Conservation (phyloP, 768 basidiomycete species). For the Leccinellum albellum region DNA sequence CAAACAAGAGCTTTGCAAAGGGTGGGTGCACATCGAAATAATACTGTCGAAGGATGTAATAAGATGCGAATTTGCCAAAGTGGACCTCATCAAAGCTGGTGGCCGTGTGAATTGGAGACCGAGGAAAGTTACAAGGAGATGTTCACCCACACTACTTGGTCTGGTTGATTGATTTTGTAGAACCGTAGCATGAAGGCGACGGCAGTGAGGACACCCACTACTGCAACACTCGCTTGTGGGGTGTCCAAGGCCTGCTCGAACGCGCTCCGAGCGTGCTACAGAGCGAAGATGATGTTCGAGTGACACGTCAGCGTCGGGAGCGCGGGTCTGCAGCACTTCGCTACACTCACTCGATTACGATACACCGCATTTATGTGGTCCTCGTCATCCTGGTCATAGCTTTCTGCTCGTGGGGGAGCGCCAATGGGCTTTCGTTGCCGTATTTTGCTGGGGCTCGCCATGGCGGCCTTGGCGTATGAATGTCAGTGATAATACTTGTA, state of each 20-base stretch:
- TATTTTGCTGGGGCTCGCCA: conserved; percentile 32
- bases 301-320: conserved; percentile 11
- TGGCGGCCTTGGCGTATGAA: conserved; percentile 14
- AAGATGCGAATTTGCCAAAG: conserved; percentile 96
- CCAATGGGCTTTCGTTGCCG: conserved; percentile 26
- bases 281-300: conserved; percentile 19
- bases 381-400: conserved; percentile 42
- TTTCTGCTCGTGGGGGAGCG: conserved; percentile 16
- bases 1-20: conserved; percentile 92
- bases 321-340: not conserved
- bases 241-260: conserved; percentile 64
- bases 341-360: conserved; percentile 49
- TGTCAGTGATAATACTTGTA: conserved; percentile 3
- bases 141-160: conserved; percentile 83
- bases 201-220: conserved; percentile 63
- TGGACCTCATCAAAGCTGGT: conserved; percentile 94
- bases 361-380: conserved; percentile 50
- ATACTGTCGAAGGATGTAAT: conserved; percentile 90
- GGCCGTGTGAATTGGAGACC: conserved; percentile 4
- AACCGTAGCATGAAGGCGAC: conserved; percentile 83
- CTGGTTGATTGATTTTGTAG: conserved; percentile 92
- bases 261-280: conserved; percentile 54
- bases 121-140: not conserved
- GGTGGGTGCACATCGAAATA: conserved; percentile 99
- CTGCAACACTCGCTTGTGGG: conserved; percentile 53